Percentiles rank a stretch among this genome's conserved stretches.
Conservation (phyloP, 495 filamentous ascomycete genomes). For the Hypoxylon lienhwacheense region DNA sequence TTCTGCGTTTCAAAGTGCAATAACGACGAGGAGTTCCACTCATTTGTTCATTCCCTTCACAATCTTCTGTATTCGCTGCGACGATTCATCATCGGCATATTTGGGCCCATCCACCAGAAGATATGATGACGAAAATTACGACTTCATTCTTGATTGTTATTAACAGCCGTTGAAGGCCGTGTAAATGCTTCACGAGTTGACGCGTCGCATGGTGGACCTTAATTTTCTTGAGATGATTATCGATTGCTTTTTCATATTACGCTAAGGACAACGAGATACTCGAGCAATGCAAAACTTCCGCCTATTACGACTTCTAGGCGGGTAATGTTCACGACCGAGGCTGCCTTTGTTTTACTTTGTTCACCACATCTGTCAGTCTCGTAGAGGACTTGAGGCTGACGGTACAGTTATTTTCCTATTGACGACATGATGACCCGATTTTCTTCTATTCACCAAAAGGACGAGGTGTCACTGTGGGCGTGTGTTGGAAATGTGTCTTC, state of each 20-base stretch:
- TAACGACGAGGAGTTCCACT: conserved; percentile 26
- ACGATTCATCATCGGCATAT: conserved; percentile 39
- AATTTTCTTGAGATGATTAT: conserved; percentile 37
- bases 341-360: conserved; percentile 39
- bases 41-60: conserved; percentile 32
- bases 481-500: conserved; percentile 44
- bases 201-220: conserved; percentile 40
- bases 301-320: conserved; percentile 39
- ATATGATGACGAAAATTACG: conserved; percentile 48
- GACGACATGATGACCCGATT: conserved; percentile 42
- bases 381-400: conserved; percentile 29
- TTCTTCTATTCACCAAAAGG: conserved; percentile 42
- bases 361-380: conserved; percentile 35
- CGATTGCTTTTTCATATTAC: conserved; percentile 25
- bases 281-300: conserved; percentile 31
- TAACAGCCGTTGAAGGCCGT: conserved; percentile 37
- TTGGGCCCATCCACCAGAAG: conserved; percentile 35
- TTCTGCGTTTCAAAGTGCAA: conserved; percentile 22
- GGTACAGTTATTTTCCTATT: conserved; percentile 37
- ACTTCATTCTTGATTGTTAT: conserved; percentile 45
- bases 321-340: conserved; percentile 41
- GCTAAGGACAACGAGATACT: conserved; percentile 38
- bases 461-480: conserved; percentile 39
- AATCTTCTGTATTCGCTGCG: conserved; percentile 43
- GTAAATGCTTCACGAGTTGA: conserved; percentile 43